phyloP scores from a whole-genome alignment of 1,284 basidiomycete species.

The Cutaneotrichosporon sp. region DNA sequence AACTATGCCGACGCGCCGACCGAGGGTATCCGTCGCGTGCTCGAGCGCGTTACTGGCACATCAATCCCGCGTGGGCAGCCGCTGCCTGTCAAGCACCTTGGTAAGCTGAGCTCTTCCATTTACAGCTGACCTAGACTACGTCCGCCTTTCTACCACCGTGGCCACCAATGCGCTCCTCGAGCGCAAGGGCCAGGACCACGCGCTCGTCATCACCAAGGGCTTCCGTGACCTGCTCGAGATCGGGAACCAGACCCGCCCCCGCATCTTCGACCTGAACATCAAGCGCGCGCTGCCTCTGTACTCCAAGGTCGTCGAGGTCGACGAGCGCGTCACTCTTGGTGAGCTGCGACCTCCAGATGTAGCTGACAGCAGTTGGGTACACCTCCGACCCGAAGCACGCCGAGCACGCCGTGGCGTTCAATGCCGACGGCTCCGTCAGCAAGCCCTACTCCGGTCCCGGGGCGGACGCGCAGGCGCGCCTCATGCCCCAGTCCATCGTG shows the following conservation, averaged over 20 bases:
- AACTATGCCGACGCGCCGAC: slow-evolving; percentile 95
- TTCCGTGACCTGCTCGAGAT: slow-evolving; percentile 55
- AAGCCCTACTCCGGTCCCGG: slow-evolving; percentile 65
- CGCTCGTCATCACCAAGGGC: slow-evolving; percentile 70
- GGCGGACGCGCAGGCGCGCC: slow-evolving; percentile 19
- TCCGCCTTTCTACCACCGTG: slow-evolving; percentile 90
- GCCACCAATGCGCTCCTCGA: slow-evolving; percentile 94
- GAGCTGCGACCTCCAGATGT: neutral
- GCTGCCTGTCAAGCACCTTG: slow-evolving; percentile 75
- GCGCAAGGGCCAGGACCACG: slow-evolving; percentile 88
- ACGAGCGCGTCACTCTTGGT: slow-evolving; percentile 59
- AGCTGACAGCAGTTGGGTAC: slow-evolving; percentile 64
- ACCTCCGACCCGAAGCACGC: slow-evolving; percentile 82
- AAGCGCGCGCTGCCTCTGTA: slow-evolving; percentile 55
- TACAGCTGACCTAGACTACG: slow-evolving; percentile 66
- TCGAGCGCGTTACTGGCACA: slow-evolving; percentile 71
- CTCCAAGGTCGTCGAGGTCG: slow-evolving; percentile 56
- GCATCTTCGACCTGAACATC: slow-evolving; percentile 54
- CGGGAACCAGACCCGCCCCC: slow-evolving; percentile 51
- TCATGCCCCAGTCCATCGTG: slow-evolving; percentile 59
- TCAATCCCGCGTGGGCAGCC: slow-evolving; percentile 48
- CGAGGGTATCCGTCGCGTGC: slow-evolving; percentile 79
- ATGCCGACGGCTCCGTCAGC: slow-evolving; percentile 63
- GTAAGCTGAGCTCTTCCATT: slow-evolving; percentile 31
- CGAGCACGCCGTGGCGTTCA: slow-evolving; percentile 72